phyloP scores from a whole-genome alignment of 1,284 basidiomycete species.

The Rhodotorula sp. region DNA sequence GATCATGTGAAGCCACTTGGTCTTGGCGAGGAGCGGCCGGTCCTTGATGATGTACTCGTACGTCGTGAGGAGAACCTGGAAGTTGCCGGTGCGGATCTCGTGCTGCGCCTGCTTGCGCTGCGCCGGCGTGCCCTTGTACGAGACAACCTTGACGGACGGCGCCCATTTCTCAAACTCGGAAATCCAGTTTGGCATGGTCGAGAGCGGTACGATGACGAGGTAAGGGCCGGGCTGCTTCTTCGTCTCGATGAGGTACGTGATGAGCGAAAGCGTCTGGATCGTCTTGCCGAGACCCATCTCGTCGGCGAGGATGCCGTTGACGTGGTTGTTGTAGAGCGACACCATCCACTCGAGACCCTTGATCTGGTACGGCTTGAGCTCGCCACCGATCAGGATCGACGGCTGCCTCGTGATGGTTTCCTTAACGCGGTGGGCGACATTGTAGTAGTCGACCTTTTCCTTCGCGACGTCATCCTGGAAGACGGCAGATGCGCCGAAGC shows the following conservation, averaged over 20 bases:
- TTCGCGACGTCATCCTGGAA: slow-evolving; percentile 62
- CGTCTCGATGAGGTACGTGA: slow-evolving; percentile 90
- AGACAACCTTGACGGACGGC: slow-evolving; percentile 74
- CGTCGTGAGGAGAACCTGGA: slow-evolving; percentile 94
- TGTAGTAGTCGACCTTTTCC: slow-evolving; percentile 91
- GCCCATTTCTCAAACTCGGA: slow-evolving; percentile 98
- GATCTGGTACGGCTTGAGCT: slow-evolving; percentile 73
- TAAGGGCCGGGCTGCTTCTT: slow-evolving; percentile 93
- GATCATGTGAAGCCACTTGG: slow-evolving; percentile 99
- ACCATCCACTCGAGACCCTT: slow-evolving; percentile 97
- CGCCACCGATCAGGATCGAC: slow-evolving; percentile 70
- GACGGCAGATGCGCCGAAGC: slow-evolving; percentile 46
- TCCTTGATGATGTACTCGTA: slow-evolving; percentile 99
- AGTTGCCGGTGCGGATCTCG: slow-evolving; percentile 72
- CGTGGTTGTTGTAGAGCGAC: slow-evolving; percentile 84
- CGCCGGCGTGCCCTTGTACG: slow-evolving; percentile 90
- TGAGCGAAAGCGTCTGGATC: slow-evolving; percentile 85
- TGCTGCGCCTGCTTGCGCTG: slow-evolving; percentile 71
- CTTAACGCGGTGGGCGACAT: slow-evolving; percentile 88
- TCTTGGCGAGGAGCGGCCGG: slow-evolving; percentile 79
- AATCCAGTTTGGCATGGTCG: slow-evolving; percentile 98
- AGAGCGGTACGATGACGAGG: slow-evolving; percentile 95
- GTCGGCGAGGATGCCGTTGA: slow-evolving; percentile 81
- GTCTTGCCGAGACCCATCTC: slow-evolving; percentile 54
- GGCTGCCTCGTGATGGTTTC: slow-evolving; percentile 87